These are phyloP conservation scores for Eremochloa ophiuroides DNA, from an alignment of 176 grass and related monocot species.

Conservation along the genomic window DNA sequence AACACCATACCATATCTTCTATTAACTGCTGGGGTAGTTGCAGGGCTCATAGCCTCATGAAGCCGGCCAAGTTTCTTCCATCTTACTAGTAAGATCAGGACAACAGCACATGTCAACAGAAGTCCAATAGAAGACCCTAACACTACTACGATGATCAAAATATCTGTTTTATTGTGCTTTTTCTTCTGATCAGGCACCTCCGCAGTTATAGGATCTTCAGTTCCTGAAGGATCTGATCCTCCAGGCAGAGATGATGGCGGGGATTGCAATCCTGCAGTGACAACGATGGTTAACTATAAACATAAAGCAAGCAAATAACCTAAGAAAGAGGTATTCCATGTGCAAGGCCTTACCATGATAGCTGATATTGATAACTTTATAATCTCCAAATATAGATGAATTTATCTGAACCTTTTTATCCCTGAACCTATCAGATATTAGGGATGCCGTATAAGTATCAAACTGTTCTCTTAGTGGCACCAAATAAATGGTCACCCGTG, in stretches of 20 bases:
- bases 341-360: constrained; percentile 71
- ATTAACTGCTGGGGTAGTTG: constrained; percentile 32
- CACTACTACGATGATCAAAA: constrained; percentile 66
- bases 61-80: constrained; percentile 37
- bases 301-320: neutral
- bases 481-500: constrained; percentile 84
- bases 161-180: constrained; percentile 51
- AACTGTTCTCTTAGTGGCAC: constrained; percentile 91
- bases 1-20: constrained; percentile 69
- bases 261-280: constrained; percentile 60
- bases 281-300: constrained; percentile 1
- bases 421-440: constrained; percentile 83
- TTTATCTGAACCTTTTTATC: constrained; percentile 72
- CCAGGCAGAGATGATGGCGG: constrained; percentile 47
- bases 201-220: constrained; percentile 58
- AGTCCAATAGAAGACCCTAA: constrained; percentile 58
- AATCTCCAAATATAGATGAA: constrained; percentile 78
- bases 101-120: constrained; percentile 47
- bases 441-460: constrained; percentile 57
- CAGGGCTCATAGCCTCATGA: constrained; percentile 45
- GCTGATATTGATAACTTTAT: constrained; percentile 65
- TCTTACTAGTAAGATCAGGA: constrained; percentile 57
- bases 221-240: constrained; percentile 30
- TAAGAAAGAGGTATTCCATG: constrained; percentile 11
- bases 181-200: constrained; percentile 37